Base-by-base conservation (phyloP, 345 rosid genomes). In the Hibiscus trionum region DNA sequence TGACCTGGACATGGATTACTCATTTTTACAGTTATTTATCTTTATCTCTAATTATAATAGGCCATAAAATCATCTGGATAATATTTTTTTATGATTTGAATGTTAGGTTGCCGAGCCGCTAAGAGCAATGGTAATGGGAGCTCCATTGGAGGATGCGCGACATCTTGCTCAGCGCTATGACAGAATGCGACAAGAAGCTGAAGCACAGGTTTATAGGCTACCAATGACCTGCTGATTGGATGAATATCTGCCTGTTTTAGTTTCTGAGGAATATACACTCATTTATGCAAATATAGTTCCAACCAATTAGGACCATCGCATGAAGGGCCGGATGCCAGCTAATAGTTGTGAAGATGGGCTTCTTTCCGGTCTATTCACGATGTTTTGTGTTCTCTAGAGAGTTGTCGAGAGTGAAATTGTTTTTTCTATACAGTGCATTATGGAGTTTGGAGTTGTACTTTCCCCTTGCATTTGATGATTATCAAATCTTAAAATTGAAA, bases 91-190 rank as follows among this genome's bases (percentile, higher is more conserved):
- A 72, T 37, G 57, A 21, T 71, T 72, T 78, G 35, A 58, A 55
- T 75, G 27, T 80, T 82, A 93, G 98, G 94, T 93, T 60, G 97
- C 97, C 49, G 98, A 93, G 80, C 98, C 98, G 61, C 73, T 93
- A 73, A 86, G 97, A 78, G 91, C 97, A 61, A 93, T 93, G 98
- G 92, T 93, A 71, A 87, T 80, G 88, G 98, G 96, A 79, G 88
- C 97, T 76, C 97, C 97, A 5, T 75, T 93, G 75, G 98, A 91
- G 74, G 98, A 93, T 82, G 98, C 98, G 16, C 86, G 98, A 16
- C 97, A 91, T 87, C 91, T 93, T 84, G 96, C 98, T 61, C 98
- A 91, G 66, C 92, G 94, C n/a, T 93, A 90, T 81, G 96, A 89
- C 77, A 82, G 97, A 75, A 84, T 93, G 90, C 86, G 98, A 66